Evolutionary conservation across 805 yeast species (phyloP).

Genomic region (Zygosaccharomyces bailii): DNA sequence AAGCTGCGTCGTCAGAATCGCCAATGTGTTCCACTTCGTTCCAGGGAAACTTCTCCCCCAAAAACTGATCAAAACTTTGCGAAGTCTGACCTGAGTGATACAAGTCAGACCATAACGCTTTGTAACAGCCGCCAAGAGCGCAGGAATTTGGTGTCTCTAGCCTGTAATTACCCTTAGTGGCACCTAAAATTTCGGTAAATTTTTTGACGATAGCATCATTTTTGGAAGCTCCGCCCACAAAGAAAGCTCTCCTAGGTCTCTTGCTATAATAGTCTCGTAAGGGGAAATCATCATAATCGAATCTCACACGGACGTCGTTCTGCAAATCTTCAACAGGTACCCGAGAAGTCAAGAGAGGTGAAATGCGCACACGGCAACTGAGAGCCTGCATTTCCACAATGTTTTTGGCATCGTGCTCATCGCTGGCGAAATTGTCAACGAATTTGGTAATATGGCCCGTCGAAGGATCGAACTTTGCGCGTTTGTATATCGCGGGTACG

Average conservation of each 20-base stretch:
- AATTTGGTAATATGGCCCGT: constrained; percentile 31
- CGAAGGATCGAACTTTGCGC: constrained; percentile 42
- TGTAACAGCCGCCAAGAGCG: constrained; percentile 87
- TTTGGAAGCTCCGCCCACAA: constrained; percentile 85
- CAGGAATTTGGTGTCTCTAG: constrained; percentile 85
- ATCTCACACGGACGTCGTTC: constrained; percentile 26
- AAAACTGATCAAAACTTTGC: constrained; percentile 43
- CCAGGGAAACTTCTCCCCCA: constrained; percentile 48
- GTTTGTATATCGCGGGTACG: constrained; percentile 57
- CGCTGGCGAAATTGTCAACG: constrained; percentile 42
- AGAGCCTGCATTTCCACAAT: constrained; percentile 86
- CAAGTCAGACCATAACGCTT: constrained; percentile 68
- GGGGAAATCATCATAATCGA: constrained; percentile 35
- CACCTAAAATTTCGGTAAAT: constrained; percentile 67
- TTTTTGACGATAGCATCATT: constrained; percentile 64
- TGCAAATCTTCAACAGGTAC: constrained; percentile 13
- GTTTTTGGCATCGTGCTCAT: constrained; percentile 63
- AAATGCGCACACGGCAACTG: constrained; percentile 74
- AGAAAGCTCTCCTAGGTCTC: constrained; percentile 66
- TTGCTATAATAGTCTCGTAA: constrained; percentile 31
- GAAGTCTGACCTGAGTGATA: constrained; percentile 30
- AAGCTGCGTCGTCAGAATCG: constrained; percentile 23
- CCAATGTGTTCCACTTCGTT: constrained; percentile 33
- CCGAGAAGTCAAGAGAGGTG: constrained; percentile 60
- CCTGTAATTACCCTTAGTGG: constrained; percentile 56